Percentiles rank a stretch among this genome's conserved stretches.
These are phyloP conservation scores for Jamesozyma lodderae DNA, from an alignment of 805 yeast species.

Conservation along the genomic window DNA sequence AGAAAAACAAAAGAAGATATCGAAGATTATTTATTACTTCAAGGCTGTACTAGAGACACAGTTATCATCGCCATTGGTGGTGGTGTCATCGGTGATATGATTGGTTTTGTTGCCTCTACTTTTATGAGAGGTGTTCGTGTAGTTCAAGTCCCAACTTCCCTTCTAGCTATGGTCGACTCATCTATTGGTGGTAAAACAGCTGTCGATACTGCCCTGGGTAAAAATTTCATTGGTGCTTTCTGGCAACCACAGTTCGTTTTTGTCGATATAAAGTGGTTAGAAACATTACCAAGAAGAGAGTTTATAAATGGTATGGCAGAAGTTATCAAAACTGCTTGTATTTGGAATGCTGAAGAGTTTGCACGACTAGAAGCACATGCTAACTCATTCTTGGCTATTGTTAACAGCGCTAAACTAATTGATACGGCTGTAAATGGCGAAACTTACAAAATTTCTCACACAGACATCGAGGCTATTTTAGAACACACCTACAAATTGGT, in stretches of 20 bases:
- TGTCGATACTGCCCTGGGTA: conserved; percentile 91
- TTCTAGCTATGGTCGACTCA: conserved; percentile 95
- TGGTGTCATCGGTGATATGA: conserved; percentile 98
- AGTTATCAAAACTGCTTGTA: conserved; percentile 95
- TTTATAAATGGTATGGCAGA: conserved; percentile 98
- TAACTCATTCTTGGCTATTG: conserved; percentile 56
- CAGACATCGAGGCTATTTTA: conserved; percentile 59
- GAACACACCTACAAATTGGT: conserved; percentile 75
- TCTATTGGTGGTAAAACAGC: conserved; percentile 98
- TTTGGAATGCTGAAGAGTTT: conserved; percentile 90
- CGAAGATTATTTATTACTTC: conserved; percentile 72
- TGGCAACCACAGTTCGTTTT: conserved; percentile 91
- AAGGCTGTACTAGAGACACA: conserved; percentile 95
- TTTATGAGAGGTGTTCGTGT: conserved; percentile 97
- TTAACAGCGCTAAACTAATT: conserved; percentile 32
- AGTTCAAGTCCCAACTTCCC: conserved; percentile 87
- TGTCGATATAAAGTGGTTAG: conserved; percentile 79
- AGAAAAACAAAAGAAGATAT: conserved; percentile 85
- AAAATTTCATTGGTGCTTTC: conserved; percentile 92
- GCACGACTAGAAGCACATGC: conserved; percentile 74
- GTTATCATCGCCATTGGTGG: conserved; percentile 94
- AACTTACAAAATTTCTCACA: conserved; percentile 33
- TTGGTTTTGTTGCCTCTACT: conserved; percentile 97
- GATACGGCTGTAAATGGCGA: conserved; percentile 9
- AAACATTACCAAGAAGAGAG: conserved; percentile 85